Percentiles rank a stretch among this genome's conserved stretches.
Evolutionary conservation across 2,329 filamentous ascomycete genomes (phyloP).

Genomic region (Aspergillus fischeri): DNA sequence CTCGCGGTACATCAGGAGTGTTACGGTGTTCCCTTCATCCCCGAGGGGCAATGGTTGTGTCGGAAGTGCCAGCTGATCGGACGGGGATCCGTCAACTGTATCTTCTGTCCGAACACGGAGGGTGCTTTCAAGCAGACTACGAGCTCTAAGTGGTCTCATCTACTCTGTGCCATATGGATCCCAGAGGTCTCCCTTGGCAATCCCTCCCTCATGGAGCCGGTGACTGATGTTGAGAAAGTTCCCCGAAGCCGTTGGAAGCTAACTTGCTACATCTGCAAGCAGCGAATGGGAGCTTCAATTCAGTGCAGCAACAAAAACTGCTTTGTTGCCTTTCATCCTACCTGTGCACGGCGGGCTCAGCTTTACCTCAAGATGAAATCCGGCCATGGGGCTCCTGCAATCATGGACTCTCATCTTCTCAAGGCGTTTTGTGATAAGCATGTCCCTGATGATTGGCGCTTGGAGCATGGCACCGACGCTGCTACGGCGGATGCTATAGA

Average conservation of each 20-base stretch:
- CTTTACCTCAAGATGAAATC: constrained; percentile 97
- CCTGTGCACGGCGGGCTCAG: constrained; percentile 81
- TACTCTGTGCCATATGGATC: constrained; percentile 97
- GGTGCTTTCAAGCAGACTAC: constrained; percentile 98
- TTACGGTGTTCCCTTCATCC: constrained; percentile 97
- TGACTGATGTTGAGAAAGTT: constrained; percentile 97
- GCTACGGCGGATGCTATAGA: constrained; percentile 79
- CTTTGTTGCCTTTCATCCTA: constrained; percentile 95
- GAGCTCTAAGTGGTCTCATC: constrained; percentile 91
- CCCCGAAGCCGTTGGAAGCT: constrained; percentile 92
- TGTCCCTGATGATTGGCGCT: constrained; percentile 81
- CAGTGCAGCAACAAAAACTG: constrained; percentile 98
- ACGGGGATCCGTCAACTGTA: constrained; percentile 86
- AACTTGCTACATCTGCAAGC: constrained; percentile 92
- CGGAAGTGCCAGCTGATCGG: constrained; percentile 95
- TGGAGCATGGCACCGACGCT: constrained; percentile 76
- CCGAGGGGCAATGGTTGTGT: constrained; percentile 97
- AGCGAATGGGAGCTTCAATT: constrained; percentile 97
- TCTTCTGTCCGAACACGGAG: constrained; percentile 96
- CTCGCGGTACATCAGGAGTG: constrained; percentile 97
- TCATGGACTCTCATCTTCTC: constrained; percentile 75
- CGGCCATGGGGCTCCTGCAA: constrained; percentile 70
- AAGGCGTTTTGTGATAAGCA: constrained; percentile 97
- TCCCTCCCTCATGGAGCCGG: constrained; percentile 95
- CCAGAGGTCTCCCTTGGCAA: constrained; percentile 95